A percentile compares a stretch with the other conserved stretches of the same genome.
phyloP scores from a whole-genome alignment of 2,329 filamentous ascomycete species.

The Epichloe amarillans region DNA sequence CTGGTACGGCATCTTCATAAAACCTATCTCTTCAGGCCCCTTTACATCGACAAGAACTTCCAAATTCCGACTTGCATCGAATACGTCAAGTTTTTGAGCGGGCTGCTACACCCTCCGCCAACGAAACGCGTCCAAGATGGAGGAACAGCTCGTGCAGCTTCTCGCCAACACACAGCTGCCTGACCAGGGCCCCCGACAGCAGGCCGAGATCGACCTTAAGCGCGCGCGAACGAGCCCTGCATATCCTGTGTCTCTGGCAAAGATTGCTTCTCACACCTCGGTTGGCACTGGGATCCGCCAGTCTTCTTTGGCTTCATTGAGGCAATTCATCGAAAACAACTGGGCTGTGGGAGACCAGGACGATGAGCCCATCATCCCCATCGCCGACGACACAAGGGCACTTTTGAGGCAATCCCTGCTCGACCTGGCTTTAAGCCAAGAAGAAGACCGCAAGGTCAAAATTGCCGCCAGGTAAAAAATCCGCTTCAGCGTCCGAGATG shows the following conservation, averaged over 20 bases:
- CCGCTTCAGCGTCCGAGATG: not conserved
- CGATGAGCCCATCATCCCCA: slow-evolving; percentile 45
- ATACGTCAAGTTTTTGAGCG: not conserved
- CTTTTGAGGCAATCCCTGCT: slow-evolving; percentile 63
- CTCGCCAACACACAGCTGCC: slow-evolving; percentile 75
- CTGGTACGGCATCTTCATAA: not conserved
- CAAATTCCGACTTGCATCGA: not conserved
- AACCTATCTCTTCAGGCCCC: not conserved
- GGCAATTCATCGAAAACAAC: slow-evolving; percentile 69
- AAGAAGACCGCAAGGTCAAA: slow-evolving; percentile 76
- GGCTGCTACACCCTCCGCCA: not conserved
- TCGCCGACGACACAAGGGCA: slow-evolving; percentile 60
- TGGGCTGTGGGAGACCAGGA: slow-evolving; percentile 72
- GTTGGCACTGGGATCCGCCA: slow-evolving; percentile 68
- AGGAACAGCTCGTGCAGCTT: slow-evolving; percentile 81
- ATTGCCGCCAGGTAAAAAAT: slow-evolving; percentile 61
- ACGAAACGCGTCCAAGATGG: slow-evolving; percentile 42
- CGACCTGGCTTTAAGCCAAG: slow-evolving; percentile 59
- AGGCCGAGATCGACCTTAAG: slow-evolving; percentile 73
- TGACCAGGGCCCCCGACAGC: slow-evolving; percentile 62
- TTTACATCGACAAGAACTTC: not conserved
- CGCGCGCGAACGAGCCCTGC: slow-evolving; percentile 54
- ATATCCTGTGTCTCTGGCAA: slow-evolving; percentile 67
- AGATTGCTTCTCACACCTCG: slow-evolving; percentile 65
- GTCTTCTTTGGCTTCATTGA: slow-evolving; percentile 65